Evolutionary conservation across 768 basidiomycete species (phyloP), one percentile per base, ranked within the genome.

Genomic region (Nidularia pulvinata): DNA sequence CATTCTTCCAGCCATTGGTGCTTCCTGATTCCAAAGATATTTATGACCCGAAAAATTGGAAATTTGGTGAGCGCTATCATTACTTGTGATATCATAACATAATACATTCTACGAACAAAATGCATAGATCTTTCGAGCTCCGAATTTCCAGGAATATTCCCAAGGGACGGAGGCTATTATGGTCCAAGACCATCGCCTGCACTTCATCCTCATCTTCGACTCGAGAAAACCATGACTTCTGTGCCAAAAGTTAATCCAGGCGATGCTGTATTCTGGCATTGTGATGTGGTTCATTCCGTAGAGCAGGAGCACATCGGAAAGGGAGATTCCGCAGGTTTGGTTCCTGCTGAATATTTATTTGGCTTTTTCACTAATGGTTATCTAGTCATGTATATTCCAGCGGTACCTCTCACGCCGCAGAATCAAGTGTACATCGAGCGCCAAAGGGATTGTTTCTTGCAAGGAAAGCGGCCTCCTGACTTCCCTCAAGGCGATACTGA

Each of bases 251-350:
- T 92, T 5, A 72, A 76, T 49, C 89, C 89, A 0, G 91, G 91
- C 1, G 90, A 92, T 61, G 83, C 86, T 60, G 86, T 89, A 3
- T 90, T 87, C 68, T 91, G 89, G 87, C 87, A 89, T 58, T 86
- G 84, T 53, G 80, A 82, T 62, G 75, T 77, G 30, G 66, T 80
- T 6, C 80, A 82, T 58, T 65, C 78, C 1, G 80, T 82, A 25
- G 80, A 82, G 58, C 50, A 57, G 43, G 75, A 81, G 52, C 85
- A 88, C 62, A 75, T 66, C 0, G 86, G 86, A 3, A 63, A 64
- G 1, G 71, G 61, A 42, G 84, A 85, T 58, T 87, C 85, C 22
- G 80, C 82, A 52, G 82, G 82, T 82, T 37, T 43, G 14, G 11
- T 10, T 51, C 32, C 50, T 34, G 14, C 42, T 51, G n/a, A n/a